Evolutionary conservation across 768 basidiomycete genomes (phyloP).

Genomic region (Dentipellis fragilis): DNA sequence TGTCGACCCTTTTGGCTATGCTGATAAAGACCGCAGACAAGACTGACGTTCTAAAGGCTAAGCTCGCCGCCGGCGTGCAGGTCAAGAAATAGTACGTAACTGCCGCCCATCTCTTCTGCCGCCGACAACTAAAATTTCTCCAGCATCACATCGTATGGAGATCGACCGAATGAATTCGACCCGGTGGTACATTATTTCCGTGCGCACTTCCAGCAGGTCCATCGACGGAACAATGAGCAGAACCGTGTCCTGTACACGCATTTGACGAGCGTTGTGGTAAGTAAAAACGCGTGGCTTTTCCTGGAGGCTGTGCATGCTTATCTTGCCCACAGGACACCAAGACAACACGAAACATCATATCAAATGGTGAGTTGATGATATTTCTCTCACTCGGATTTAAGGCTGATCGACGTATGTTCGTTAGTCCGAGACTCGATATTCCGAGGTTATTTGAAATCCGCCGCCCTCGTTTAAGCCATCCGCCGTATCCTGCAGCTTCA

Average conservation of each 20-base stretch:
- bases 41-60: conserved; percentile 65
- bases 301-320: background rate
- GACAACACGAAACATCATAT: conserved; percentile 75
- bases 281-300: background rate
- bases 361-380: conserved; percentile 43
- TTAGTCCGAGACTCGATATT: conserved; percentile 27
- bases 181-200: conserved; percentile 81
- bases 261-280: conserved; percentile 71
- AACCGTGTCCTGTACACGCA: conserved; percentile 75
- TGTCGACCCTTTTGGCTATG: background rate
- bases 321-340: conserved; percentile 53
- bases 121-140: background rate
- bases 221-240: conserved; percentile 70
- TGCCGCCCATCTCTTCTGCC: background rate
- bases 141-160: conserved; percentile 75
- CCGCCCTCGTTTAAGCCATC: conserved; percentile 23
- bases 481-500: too few species aligned
- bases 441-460: conserved; percentile 26
- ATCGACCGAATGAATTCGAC: conserved; percentile 74
- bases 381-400: background rate
- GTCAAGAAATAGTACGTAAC: conserved; percentile 67
- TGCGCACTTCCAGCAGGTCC: conserved; percentile 78
- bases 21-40: conserved; percentile 20
- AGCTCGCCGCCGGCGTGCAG: conserved; percentile 54
- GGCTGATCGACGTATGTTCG: background rate